Evolutionary conservation across 371 early-diverging fungal species (phyloP).

Genomic region (Mortierella sp.): DNA sequence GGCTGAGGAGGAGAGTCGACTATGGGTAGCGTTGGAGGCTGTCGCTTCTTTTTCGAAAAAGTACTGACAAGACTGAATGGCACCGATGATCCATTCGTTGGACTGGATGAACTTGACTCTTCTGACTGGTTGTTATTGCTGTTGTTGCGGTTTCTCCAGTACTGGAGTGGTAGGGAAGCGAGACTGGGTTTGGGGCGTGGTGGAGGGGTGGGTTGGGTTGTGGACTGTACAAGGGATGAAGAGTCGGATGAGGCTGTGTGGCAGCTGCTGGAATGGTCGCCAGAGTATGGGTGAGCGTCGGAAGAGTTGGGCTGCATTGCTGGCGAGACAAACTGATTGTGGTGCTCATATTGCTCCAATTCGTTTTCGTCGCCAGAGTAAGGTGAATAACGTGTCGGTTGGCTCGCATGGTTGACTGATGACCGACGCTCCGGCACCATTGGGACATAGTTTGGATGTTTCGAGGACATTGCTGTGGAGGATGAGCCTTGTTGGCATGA

Average conservation of each 20-base stretch:
- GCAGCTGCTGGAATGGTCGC: conserved; percentile 25
- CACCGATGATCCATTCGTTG: not conserved
- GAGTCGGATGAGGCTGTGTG: conserved; percentile 10
- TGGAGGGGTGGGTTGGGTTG: not conserved
- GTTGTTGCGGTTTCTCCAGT: conserved; percentile 26
- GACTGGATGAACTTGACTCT: not conserved
- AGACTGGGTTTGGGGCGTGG: conserved; percentile 16
- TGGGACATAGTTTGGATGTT: not conserved
- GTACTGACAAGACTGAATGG: conserved; percentile 17
- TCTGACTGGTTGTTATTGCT: not conserved
- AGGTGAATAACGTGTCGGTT: not conserved
- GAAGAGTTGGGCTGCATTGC: conserved; percentile 24
- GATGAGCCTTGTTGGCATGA: not conserved
- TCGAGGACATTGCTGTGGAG: not conserved
- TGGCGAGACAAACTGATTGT: not conserved
- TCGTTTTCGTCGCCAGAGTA: not conserved
- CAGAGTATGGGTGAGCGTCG: conserved; percentile 8
- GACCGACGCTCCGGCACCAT: not conserved
- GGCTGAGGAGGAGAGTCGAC: not conserved
- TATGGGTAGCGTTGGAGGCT: not conserved
- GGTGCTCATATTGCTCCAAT: not conserved
- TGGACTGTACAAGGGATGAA: not conserved
- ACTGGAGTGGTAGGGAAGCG: conserved; percentile 19
- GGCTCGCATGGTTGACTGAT: not conserved
- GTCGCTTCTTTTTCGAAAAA: conserved; percentile 32